These are phyloP conservation scores for Mallotus repandus DNA, from an alignment of 441 rosid genomes.

Conservation along the genomic window DNA sequence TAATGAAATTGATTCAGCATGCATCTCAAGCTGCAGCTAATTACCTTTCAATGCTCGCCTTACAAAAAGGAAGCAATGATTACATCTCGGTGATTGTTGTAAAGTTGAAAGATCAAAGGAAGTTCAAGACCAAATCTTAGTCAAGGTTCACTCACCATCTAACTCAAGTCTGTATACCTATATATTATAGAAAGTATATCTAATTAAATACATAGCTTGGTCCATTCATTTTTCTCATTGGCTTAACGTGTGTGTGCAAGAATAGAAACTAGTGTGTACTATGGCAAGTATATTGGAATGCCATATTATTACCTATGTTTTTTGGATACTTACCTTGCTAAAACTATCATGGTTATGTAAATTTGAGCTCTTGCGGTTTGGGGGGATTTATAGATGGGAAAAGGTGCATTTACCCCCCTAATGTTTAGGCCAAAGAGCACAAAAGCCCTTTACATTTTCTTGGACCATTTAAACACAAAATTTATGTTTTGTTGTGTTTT, in stretches of 20 bases:
- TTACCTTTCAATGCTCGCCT: slow-evolving; percentile 63
- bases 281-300: slow-evolving; percentile 29
- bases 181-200: slow-evolving; percentile 42
- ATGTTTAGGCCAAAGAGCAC: no score
- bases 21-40: slow-evolving; percentile 84
- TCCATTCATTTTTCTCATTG: slow-evolving; percentile 82
- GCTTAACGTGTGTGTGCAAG: slow-evolving; percentile 64
- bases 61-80: slow-evolving; percentile 78
- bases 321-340: slow-evolving; percentile 15
- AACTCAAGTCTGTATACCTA: slow-evolving; percentile 26
- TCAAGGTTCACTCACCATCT: slow-evolving; percentile 23
- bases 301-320: slow-evolving; percentile 23
- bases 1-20: slow-evolving; percentile 57
- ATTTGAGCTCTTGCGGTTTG: slow-evolving; percentile 19
- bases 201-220: slow-evolving; percentile 51
- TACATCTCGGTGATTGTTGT: slow-evolving; percentile 77
- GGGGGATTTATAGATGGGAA: no score
- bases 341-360: slow-evolving; percentile 16
- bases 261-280: slow-evolving; percentile 39
- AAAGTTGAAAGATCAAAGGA: slow-evolving; percentile 82
- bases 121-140: slow-evolving; percentile 60
- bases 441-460: no score
- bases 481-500: no score
- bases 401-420: no score
- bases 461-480: no score